Percentiles rank a stretch among this genome's conserved stretches.
Conservation (phyloP, 345 rosid genomes). For the Populus simonii region DNA sequence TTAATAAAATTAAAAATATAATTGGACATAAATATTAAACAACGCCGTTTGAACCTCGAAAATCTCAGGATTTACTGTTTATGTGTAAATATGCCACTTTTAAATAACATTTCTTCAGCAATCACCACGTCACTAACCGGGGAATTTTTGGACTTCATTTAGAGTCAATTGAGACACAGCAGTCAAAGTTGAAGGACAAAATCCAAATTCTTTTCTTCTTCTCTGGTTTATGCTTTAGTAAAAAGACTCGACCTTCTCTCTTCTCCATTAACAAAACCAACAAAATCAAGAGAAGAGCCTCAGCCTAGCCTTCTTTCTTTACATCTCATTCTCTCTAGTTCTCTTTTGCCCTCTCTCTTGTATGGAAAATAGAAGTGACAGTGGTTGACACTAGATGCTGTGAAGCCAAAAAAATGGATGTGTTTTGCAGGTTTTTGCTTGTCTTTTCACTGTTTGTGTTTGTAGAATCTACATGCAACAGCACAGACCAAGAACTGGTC, state of each 20-base stretch:
- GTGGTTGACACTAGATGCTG: background rate
- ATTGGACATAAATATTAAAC: too few relatives aligned
- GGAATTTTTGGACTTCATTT: background rate
- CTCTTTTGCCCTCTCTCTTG: background rate
- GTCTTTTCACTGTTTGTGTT: slow-evolving; percentile 40
- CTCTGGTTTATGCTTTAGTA: background rate
- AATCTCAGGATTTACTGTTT: too few relatives aligned
- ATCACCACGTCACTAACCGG: slow-evolving; percentile 18
- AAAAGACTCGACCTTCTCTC: background rate
- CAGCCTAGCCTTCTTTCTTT: background rate
- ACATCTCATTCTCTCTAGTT: background rate
- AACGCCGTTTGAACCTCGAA: too few relatives aligned
- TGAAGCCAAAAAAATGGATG: slow-evolving; percentile 19
- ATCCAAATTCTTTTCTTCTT: background rate
- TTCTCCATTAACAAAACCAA: background rate
- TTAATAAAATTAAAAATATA: too few relatives aligned
- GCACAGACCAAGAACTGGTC: slow-evolving; percentile 42
- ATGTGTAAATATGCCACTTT: background rate
- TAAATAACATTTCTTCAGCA: background rate
- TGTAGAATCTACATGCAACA: slow-evolving; percentile 44
- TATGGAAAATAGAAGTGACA: slow-evolving; percentile 21
- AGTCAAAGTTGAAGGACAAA: background rate
- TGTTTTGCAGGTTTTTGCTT: slow-evolving; percentile 29
- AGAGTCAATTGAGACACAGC: background rate
- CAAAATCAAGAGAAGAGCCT: background rate